Conservation (phyloP, 1,139 yeast species). For the Petasospora fabianii region DNA sequence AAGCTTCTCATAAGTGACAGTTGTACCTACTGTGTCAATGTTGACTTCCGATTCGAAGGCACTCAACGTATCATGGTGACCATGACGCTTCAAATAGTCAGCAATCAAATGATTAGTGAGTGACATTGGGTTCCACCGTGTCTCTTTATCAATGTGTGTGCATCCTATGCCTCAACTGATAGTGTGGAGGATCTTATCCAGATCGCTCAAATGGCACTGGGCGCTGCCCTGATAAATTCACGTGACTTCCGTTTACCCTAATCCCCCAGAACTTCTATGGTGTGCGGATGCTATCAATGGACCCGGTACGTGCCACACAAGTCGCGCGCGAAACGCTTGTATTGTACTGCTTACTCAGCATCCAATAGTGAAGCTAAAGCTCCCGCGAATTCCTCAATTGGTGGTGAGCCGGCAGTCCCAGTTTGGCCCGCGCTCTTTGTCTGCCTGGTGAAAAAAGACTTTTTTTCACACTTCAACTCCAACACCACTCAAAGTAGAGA, state of each 20-base stretch:
- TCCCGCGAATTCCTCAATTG: conserved; percentile 1
- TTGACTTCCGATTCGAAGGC: conserved; percentile 48
- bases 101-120: conserved; percentile 45
- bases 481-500: conserved; percentile 5
- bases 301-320: too few relatives aligned
- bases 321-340: not conserved
- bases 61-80: conserved; percentile 42
- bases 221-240: too few relatives aligned
- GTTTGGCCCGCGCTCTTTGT: not conserved
- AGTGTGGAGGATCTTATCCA: too few relatives aligned
- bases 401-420: conserved; percentile 1
- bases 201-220: too few relatives aligned
- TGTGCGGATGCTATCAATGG: too few relatives aligned
- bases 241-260: too few relatives aligned
- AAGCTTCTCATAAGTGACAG: conserved; percentile 40
- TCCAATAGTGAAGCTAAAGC: too few relatives aligned
- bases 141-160: too few relatives aligned
- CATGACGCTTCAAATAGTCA: conserved; percentile 48
- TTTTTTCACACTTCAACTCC: conserved; percentile 15
- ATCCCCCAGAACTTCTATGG: too few relatives aligned
- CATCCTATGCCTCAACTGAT: too few relatives aligned
- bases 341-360: too few relatives aligned
- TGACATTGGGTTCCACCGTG: too few relatives aligned
- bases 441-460: conserved; percentile 15
- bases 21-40: conserved; percentile 24